Evolutionary conservation across 495 filamentous ascomycete genomes (phyloP).

Genomic region (Umbilicaria muhlenbergii): DNA sequence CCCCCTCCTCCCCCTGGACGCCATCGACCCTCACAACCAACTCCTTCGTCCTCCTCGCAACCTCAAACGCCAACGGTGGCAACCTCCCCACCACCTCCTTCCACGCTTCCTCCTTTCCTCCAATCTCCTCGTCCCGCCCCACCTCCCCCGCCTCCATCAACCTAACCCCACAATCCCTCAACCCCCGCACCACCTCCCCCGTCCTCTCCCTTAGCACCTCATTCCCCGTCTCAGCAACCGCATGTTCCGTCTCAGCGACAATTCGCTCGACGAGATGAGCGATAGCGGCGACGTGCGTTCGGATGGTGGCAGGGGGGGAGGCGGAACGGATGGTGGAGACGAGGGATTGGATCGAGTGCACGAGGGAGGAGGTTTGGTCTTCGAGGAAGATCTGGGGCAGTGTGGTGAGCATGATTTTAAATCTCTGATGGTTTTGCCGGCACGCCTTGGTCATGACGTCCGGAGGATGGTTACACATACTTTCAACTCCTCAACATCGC

Average conservation of each 20-base stretch:
- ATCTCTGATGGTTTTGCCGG: too few relatives aligned
- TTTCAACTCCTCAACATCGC: conserved; percentile 60
- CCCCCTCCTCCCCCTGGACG: conserved; percentile 18
- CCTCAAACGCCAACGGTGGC: conserved; percentile 75
- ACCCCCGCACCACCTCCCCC: neutral
- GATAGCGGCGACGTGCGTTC: conserved; percentile 56
- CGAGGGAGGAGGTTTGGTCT: conserved; percentile 65
- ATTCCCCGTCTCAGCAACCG: neutral
- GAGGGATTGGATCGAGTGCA: conserved; percentile 69
- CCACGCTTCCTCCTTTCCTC: conserved; percentile 35
- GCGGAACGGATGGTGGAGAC: conserved; percentile 64
- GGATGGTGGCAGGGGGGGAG: conserved; percentile 47
- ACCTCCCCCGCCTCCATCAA: conserved; percentile 47
- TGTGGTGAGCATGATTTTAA: too few relatives aligned
- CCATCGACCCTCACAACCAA: conserved; percentile 35
- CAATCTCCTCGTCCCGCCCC: conserved; percentile 36
- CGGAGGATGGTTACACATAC: conserved; percentile 17
- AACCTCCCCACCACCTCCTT: conserved; percentile 53
- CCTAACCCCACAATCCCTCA: neutral
- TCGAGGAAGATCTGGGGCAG: conserved; percentile 75
- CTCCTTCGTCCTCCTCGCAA: conserved; percentile 70
- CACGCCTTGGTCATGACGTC: neutral
- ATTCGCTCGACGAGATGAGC: conserved; percentile 12
- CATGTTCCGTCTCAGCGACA: neutral
- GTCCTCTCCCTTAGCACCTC: neutral